Evolutionary conservation across 345 rosid species (phyloP).

Genomic region (Gossypium raimondii): DNA sequence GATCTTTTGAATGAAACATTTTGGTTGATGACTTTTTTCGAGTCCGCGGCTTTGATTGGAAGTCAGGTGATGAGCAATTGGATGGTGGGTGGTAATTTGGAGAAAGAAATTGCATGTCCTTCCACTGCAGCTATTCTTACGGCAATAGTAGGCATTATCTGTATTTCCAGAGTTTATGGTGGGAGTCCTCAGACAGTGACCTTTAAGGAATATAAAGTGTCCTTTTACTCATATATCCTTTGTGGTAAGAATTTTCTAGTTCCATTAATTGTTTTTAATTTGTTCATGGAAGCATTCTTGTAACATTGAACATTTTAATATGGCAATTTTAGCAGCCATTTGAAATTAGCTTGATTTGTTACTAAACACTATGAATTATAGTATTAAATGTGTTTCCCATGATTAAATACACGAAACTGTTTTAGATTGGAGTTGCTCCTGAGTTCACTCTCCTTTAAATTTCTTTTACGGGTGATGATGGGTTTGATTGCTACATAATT

Average conservation of each 20-base stretch:
- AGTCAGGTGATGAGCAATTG: constrained; percentile 76
- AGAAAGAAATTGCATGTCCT: constrained; percentile 45
- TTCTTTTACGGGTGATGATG: background rate
- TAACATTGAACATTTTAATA: background rate
- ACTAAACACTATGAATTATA: background rate
- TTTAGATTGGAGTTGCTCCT: background rate
- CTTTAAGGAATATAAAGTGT: constrained; percentile 39
- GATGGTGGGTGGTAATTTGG: constrained; percentile 42
- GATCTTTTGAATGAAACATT: constrained; percentile 74
- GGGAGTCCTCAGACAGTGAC: constrained; percentile 38
- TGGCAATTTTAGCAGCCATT: background rate
- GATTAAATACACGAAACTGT: background rate
- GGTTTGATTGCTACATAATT: background rate
- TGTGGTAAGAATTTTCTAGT: constrained; percentile 46
- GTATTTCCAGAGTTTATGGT: constrained; percentile 46
- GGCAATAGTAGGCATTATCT: constrained; percentile 47
- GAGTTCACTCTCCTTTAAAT: background rate
- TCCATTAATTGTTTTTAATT: background rate
- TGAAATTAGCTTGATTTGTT: background rate
- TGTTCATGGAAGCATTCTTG: background rate
- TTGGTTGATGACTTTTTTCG: constrained; percentile 85
- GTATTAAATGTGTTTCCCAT: background rate
- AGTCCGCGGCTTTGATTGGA: constrained; percentile 67
- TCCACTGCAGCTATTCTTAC: constrained; percentile 38
- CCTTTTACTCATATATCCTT: constrained; percentile 47